These are phyloP conservation scores for Zizania latifolia DNA, from an alignment of 176 grass and related monocot genomes.

Conservation along the genomic window DNA sequence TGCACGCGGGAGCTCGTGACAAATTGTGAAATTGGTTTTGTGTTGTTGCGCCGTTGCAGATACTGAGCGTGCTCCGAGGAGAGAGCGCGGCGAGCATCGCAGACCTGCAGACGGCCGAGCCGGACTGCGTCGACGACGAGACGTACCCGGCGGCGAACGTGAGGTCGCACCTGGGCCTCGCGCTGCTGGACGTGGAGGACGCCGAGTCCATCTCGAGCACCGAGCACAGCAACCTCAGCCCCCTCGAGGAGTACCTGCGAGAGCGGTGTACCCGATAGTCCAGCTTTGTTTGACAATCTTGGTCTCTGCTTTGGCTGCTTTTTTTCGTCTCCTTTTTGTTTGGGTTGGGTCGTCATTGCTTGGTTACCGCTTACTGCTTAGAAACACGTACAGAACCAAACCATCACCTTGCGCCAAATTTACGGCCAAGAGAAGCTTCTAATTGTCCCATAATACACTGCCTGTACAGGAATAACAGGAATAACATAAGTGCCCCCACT, in stretches of 20 bases:
- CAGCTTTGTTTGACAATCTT: slow-evolving; percentile 65
- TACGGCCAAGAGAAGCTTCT: slow-evolving; percentile 5
- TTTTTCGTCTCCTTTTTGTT: background rate
- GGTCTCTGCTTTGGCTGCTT: background rate
- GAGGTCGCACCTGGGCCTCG: slow-evolving; percentile 63
- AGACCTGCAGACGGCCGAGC: slow-evolving; percentile 13
- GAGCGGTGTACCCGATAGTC: slow-evolving; percentile 78
- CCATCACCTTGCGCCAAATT: background rate
- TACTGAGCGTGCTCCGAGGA: slow-evolving; percentile 55
- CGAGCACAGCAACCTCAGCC: slow-evolving; percentile 59
- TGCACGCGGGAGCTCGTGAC: background rate
- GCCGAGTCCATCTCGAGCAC: slow-evolving; percentile 70
- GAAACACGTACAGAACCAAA: slow-evolving; percentile 25
- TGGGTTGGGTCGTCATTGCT: background rate
- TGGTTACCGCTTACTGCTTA: background rate
- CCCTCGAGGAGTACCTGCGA: slow-evolving; percentile 77
- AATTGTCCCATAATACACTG: background rate
- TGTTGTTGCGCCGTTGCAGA: slow-evolving; percentile 24
- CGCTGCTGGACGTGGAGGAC: slow-evolving; percentile 69
- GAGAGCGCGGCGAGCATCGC: slow-evolving; percentile 24
- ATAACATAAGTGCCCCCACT: background rate
- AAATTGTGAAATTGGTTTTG: background rate
- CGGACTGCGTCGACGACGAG: slow-evolving; percentile 73
- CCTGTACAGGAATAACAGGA: background rate
- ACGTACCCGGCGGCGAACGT: slow-evolving; percentile 62